phyloP scores from a whole-genome alignment of 345 rosid genomes.

The Boechera divaricarpa region DNA sequence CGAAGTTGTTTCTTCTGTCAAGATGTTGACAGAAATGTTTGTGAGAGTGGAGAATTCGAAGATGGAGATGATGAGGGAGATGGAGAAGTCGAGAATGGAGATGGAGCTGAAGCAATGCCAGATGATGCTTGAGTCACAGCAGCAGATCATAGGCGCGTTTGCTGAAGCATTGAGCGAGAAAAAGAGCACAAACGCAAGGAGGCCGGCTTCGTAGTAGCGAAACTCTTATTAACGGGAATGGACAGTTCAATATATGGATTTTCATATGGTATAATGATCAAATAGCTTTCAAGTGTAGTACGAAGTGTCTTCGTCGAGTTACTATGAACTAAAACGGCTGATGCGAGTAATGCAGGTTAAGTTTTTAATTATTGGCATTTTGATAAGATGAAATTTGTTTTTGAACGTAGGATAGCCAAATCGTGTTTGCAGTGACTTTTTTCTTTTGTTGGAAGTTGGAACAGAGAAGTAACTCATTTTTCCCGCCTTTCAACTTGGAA shows the following conservation, averaged over 20 bases:
- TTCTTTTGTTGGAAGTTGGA: background rate
- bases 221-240: background rate
- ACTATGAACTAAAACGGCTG: slow-evolving; percentile 8
- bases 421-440: background rate
- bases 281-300: slow-evolving; percentile 34
- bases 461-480: background rate
- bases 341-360: slow-evolving; percentile 10
- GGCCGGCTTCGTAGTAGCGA: slow-evolving; percentile 33
- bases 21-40: slow-evolving; percentile 58
- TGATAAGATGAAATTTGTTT: slow-evolving; percentile 17
- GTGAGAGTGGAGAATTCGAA: slow-evolving; percentile 70
- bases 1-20: slow-evolving; percentile 65
- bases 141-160: slow-evolving; percentile 57
- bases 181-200: slow-evolving; percentile 48
- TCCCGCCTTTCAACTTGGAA: background rate
- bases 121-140: slow-evolving; percentile 73
- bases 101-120: slow-evolving; percentile 69
- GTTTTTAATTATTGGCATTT: slow-evolving; percentile 16
- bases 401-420: background rate
- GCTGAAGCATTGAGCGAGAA: slow-evolving; percentile 51
- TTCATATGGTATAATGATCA: slow-evolving; percentile 11
- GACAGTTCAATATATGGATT: background rate
- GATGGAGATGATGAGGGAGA: slow-evolving; percentile 76
- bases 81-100: slow-evolving; percentile 72
- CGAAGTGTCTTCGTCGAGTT: slow-evolving; percentile 32